Percentiles rank a stretch among this genome's conserved stretches.
phyloP scores from a whole-genome alignment of 2,329 filamentous ascomycete species.

The Fusarium sp. region DNA sequence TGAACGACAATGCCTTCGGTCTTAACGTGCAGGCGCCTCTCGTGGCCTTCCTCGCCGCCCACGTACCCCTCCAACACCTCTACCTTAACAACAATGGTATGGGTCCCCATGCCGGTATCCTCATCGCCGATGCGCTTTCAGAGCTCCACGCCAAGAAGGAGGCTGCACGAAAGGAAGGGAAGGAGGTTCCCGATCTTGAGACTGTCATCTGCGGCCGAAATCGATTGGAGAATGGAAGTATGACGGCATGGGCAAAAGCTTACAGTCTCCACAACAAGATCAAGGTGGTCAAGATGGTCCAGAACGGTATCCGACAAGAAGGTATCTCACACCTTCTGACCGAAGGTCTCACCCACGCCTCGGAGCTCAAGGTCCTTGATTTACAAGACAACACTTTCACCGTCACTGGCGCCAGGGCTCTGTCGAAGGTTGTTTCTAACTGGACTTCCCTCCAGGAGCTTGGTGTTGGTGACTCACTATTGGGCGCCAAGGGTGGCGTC shows the following conservation, averaged over 20 bases:
- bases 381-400: constrained; percentile 99
- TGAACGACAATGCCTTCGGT: constrained; percentile 98
- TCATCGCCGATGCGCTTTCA: constrained; percentile 89
- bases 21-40: constrained; percentile 94
- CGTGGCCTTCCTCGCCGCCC: constrained; percentile 88
- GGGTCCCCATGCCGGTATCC: constrained; percentile 88
- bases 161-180: constrained; percentile 77
- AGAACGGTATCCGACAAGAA: constrained; percentile 96
- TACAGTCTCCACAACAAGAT: constrained; percentile 87
- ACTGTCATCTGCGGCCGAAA: constrained; percentile 98
- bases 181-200: constrained; percentile 85
- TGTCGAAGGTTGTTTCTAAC: constrained; percentile 78
- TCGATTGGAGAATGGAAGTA: constrained; percentile 93
- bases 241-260: constrained; percentile 92
- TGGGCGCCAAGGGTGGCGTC: constrained; percentile 82
- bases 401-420: constrained; percentile 79
- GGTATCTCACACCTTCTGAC: constrained; percentile 86
- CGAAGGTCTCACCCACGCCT: constrained; percentile 80
- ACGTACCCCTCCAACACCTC: constrained; percentile 91
- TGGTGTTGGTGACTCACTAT: constrained; percentile 88
- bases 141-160: constrained; percentile 87
- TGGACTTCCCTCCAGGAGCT: constrained; percentile 87
- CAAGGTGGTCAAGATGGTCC: constrained; percentile 93
- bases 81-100: constrained; percentile 99
- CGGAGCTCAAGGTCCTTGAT: constrained; percentile 81